These are phyloP conservation scores for Raffaelea deltoideospora DNA, from an alignment of 2,329 filamentous ascomycete species.

Conservation along the genomic window DNA sequence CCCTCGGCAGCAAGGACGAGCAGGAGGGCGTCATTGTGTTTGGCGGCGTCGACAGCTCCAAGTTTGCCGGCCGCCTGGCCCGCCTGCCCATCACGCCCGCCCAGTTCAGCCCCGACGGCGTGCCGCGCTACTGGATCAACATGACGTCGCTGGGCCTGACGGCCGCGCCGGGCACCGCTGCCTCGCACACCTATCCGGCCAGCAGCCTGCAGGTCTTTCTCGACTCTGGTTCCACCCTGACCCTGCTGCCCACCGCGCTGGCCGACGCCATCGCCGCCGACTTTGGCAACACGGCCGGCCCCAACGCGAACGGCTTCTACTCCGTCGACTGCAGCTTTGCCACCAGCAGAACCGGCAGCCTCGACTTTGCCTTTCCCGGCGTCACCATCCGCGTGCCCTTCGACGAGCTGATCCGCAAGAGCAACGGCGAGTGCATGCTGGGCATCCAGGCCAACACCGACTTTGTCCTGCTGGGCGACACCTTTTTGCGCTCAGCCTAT, in stretches of 20 bases:
- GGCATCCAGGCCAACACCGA: slow-evolving; percentile 30
- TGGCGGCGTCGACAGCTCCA: slow-evolving; percentile 50
- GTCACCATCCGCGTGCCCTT: slow-evolving; percentile 34
- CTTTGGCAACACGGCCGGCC: slow-evolving; percentile 24
- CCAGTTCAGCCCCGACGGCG: slow-evolving; percentile 36
- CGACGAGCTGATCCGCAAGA: slow-evolving; percentile 29
- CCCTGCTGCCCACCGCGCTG: slow-evolving; percentile 45
- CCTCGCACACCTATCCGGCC: slow-evolving; percentile 18
- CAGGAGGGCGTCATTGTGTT: slow-evolving; percentile 51
- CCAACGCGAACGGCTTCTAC: slow-evolving; percentile 28
- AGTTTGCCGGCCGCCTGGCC: slow-evolving; percentile 44
- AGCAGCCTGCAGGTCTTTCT: slow-evolving; percentile 43
- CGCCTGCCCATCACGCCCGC: slow-evolving; percentile 45
- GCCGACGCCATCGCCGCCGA: slow-evolving; percentile 32
- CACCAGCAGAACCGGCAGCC: slow-evolving; percentile 21
- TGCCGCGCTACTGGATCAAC: slow-evolving; percentile 36
- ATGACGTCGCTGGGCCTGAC: slow-evolving; percentile 29
- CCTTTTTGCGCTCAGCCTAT: slow-evolving; percentile 40
- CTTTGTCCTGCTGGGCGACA: slow-evolving; percentile 41
- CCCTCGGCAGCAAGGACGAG: slow-evolving; percentile 45
- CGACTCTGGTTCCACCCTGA: slow-evolving; percentile 56
- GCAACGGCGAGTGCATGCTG: slow-evolving; percentile 25
- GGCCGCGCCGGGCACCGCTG: slow-evolving; percentile 14
- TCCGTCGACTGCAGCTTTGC: slow-evolving; percentile 28
- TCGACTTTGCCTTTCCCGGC: slow-evolving; percentile 34